Percentiles rank a stretch among this genome's conserved stretches.
Conservation (phyloP, 176 grass and related monocot species). For the Saccharum spontaneum region DNA sequence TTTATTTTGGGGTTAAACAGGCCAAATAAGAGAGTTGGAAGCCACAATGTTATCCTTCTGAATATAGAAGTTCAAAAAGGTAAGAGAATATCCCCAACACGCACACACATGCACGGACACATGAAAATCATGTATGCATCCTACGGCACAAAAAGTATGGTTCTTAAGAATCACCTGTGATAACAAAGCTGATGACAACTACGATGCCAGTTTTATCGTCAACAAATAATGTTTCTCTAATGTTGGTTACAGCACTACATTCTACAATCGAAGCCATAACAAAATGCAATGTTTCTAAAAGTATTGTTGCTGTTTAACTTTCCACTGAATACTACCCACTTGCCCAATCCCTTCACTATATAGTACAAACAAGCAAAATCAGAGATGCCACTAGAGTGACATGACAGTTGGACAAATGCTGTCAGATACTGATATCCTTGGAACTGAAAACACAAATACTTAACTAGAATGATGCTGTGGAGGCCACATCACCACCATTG, state of each 20-base stretch:
- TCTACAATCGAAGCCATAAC: background rate
- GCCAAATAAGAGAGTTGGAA: background rate
- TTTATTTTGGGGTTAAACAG: background rate
- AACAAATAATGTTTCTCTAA: background rate
- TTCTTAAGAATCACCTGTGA: background rate
- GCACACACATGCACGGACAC: background rate
- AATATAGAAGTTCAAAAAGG: background rate
- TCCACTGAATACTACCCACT: background rate
- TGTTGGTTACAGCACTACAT: background rate
- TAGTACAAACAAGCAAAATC: background rate
- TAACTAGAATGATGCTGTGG: background rate
- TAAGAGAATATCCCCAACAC: background rate
- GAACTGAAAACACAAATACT: background rate
- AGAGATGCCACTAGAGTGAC: background rate
- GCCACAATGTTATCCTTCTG: background rate
- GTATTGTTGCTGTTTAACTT: background rate
- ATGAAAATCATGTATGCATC: background rate
- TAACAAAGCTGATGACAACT: background rate
- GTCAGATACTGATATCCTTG: background rate
- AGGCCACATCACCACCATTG: background rate
- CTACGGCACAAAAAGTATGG: background rate
- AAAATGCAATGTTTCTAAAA: background rate
- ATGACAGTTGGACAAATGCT: background rate
- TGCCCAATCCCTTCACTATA: background rate
- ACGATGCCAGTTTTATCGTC: background rate